These are phyloP conservation scores for Epichloe baconii DNA, from an alignment of 2,329 filamentous ascomycete species.

Conservation along the genomic window DNA sequence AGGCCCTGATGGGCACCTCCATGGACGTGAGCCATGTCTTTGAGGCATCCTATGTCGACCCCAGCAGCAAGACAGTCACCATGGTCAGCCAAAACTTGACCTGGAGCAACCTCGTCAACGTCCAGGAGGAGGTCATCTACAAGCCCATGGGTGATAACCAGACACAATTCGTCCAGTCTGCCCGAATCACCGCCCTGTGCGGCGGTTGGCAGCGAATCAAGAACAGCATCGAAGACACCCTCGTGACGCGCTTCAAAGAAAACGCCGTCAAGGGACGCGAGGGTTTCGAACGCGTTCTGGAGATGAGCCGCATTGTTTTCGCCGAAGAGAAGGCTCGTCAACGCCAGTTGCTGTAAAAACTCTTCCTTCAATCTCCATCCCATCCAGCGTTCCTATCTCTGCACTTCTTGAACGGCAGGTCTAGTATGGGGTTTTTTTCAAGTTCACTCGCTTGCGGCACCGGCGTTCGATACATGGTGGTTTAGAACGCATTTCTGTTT, in stretches of 20 bases:
- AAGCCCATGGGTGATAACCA: conserved; percentile 42
- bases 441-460: background rate
- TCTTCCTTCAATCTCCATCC: background rate
- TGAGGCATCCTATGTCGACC: conserved; percentile 92
- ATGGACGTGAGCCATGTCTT: conserved; percentile 78
- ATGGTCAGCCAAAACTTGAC: conserved; percentile 96
- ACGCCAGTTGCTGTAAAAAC: conserved; percentile 8
- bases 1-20: conserved; percentile 59
- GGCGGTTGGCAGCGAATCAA: conserved; percentile 96
- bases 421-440: background rate
- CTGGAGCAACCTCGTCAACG: conserved; percentile 76
- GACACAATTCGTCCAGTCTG: conserved; percentile 80
- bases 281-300: conserved; percentile 88
- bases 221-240: conserved; percentile 88
- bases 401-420: background rate
- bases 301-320: conserved; percentile 85
- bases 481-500: background rate
- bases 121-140: conserved; percentile 89
- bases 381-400: background rate
- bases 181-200: conserved; percentile 84
- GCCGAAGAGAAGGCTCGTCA: conserved; percentile 67
- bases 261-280: conserved; percentile 85
- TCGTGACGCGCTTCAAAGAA: conserved; percentile 78
- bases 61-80: conserved; percentile 68
- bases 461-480: background rate